A percentile compares a stretch with the other conserved stretches of the same genome.
phyloP scores from a whole-genome alignment of 371 early-diverging fungal genomes.

The Apophysomyces sp. region DNA sequence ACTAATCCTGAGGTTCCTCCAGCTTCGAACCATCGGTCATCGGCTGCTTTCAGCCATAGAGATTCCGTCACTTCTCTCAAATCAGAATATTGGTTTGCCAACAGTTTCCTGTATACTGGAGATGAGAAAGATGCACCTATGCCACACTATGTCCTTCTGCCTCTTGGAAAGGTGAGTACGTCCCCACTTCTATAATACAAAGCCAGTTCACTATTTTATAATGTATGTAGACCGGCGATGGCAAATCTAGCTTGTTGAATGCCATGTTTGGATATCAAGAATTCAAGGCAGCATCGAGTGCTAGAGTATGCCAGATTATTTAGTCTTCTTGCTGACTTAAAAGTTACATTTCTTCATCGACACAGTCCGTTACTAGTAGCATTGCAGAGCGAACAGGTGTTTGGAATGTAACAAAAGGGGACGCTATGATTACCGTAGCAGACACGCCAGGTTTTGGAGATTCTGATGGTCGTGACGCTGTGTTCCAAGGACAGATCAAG shows the following conservation, averaged over 20 bases:
- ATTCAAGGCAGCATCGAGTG: constrained; percentile 46
- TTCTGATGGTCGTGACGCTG: constrained; percentile 43
- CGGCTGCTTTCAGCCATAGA: too few relatives aligned
- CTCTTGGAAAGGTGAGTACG: constrained; percentile 19
- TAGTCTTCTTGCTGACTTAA: not conserved
- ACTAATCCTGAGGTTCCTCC: too few relatives aligned
- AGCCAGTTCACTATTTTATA: not conserved
- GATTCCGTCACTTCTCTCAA: not conserved
- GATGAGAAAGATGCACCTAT: not conserved
- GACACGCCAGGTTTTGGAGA: constrained; percentile 59
- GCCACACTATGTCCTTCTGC: constrained; percentile 23
- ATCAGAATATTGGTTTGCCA: not conserved
- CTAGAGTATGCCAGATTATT: constrained; percentile 29
- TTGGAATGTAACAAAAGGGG: constrained; percentile 34
- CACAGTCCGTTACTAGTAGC: constrained; percentile 46
- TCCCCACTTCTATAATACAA: not conserved
- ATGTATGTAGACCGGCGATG: constrained; percentile 38
- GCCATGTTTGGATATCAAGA: constrained; percentile 47
- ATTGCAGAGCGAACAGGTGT: constrained; percentile 51
- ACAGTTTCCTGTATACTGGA: not conserved
- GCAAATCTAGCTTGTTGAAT: constrained; percentile 54
- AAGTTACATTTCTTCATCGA: not conserved
- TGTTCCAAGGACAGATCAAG: constrained; percentile 38
- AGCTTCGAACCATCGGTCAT: too few relatives aligned
- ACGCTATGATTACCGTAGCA: constrained; percentile 45